Evolutionary conservation across 495 filamentous ascomycete genomes (phyloP).

Genomic region (Platismatia glauca): DNA sequence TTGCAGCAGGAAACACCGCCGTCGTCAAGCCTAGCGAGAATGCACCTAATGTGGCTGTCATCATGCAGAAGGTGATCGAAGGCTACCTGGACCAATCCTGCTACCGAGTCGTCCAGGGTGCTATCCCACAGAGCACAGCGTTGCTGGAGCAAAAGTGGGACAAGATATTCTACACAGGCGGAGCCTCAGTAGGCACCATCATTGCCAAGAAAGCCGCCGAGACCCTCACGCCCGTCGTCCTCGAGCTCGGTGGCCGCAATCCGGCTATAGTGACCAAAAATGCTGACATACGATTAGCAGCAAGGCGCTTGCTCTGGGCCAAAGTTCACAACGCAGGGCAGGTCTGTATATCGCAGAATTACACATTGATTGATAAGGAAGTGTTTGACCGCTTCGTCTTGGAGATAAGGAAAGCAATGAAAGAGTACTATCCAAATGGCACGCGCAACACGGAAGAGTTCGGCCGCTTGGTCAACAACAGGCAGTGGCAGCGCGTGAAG

Average conservation of each 20-base stretch:
- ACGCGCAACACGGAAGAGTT: slow-evolving; percentile 66
- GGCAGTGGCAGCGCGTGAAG: slow-evolving; percentile 77
- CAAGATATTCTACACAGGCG: slow-evolving; percentile 95
- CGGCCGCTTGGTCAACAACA: slow-evolving; percentile 65
- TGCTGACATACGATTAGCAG: slow-evolving; percentile 72
- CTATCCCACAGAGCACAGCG: slow-evolving; percentile 66
- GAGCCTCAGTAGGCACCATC: slow-evolving; percentile 66
- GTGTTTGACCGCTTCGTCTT: slow-evolving; percentile 63
- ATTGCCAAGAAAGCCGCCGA: slow-evolving; percentile 88
- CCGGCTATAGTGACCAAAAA: slow-evolving; percentile 81
- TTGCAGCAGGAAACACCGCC: slow-evolving; percentile 81
- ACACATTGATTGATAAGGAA: slow-evolving; percentile 69
- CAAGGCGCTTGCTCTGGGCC: slow-evolving; percentile 75
- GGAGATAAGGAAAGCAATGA: slow-evolving; percentile 59
- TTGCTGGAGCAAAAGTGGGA: slow-evolving; percentile 87
- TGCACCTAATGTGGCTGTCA: slow-evolving; percentile 62
- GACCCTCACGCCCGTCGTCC: slow-evolving; percentile 74
- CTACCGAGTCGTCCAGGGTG: slow-evolving; percentile 74
- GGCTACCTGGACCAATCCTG: slow-evolving; percentile 65
- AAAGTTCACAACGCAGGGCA: slow-evolving; percentile 82
- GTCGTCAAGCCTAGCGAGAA: slow-evolving; percentile 85
- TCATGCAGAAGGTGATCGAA: slow-evolving; percentile 68
- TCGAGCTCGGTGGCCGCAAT: slow-evolving; percentile 88
- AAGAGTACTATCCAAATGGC: slow-evolving; percentile 79
- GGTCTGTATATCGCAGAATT: slow-evolving; percentile 83